Conservation (phyloP, 768 basidiomycete species). For the Leccinum olivaceopallidum region DNA sequence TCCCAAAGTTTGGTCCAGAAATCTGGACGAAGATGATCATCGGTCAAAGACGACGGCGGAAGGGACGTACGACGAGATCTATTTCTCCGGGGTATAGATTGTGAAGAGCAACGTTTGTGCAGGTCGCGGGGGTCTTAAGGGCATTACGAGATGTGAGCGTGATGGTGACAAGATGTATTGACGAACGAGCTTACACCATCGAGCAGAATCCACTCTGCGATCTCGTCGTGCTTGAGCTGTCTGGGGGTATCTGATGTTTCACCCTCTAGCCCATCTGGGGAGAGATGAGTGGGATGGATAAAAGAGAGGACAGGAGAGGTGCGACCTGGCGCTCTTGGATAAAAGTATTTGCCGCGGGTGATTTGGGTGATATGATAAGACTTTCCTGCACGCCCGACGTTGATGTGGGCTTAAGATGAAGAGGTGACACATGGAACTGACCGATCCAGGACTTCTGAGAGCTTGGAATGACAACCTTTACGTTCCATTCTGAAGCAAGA, state of each 20-base stretch:
- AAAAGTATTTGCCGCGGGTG: constrained; percentile 71
- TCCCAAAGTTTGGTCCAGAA: constrained; percentile 83
- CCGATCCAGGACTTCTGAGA: constrained; percentile 90
- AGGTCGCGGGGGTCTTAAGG: constrained; percentile 83
- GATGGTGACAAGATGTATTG: constrained; percentile 7
- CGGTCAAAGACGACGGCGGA: neutral
- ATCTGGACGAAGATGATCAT: constrained; percentile 44
- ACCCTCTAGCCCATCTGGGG: constrained; percentile 56
- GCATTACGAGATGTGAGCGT: constrained; percentile 7
- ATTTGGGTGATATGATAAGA: constrained; percentile 79
- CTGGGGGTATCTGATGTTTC: constrained; percentile 63
- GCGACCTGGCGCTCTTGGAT: constrained; percentile 60
- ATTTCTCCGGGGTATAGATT: constrained; percentile 85
- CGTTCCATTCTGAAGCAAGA: constrained; percentile 60
- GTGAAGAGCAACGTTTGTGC: constrained; percentile 87
- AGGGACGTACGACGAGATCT: constrained; percentile 75
- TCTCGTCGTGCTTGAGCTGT: constrained; percentile 71
- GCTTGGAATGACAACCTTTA: constrained; percentile 78
- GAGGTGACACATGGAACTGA: constrained; percentile 29
- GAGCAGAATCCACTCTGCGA: constrained; percentile 88
- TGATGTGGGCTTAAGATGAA: neutral
- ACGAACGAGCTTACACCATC: constrained; percentile 60
- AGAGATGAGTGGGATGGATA: neutral
- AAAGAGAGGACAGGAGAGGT: neutral
- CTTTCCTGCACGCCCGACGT: constrained; percentile 50